These are phyloP conservation scores for Mycena citricolor DNA, from an alignment of 1,284 basidiomycete species.

Conservation along the genomic window DNA sequence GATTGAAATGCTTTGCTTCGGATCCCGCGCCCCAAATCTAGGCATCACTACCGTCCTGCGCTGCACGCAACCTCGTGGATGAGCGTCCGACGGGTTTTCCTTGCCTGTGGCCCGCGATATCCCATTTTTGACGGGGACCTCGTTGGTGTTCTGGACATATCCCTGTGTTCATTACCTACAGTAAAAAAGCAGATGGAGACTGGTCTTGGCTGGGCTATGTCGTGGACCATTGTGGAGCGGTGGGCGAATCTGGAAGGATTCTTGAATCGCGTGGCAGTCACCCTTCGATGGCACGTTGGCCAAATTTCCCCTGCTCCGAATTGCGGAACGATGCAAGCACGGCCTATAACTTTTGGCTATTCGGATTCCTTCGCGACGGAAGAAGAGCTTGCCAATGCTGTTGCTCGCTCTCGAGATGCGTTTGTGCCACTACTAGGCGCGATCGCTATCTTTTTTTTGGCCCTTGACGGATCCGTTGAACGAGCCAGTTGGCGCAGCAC, in stretches of 20 bases:
- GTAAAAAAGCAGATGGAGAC: neutral
- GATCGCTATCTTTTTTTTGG: neutral
- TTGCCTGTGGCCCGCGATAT: neutral
- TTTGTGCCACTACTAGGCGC: neutral
- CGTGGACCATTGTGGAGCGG: neutral
- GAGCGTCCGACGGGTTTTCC: no score
- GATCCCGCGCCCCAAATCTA: conserved; percentile 12
- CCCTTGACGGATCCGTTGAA: neutral
- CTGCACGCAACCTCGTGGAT: neutral
- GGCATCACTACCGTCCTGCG: neutral
- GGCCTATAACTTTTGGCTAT: neutral
- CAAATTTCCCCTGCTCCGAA: neutral
- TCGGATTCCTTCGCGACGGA: neutral
- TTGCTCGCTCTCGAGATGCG: neutral
- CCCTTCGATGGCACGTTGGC: neutral
- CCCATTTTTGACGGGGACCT: neutral
- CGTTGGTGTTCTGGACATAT: neutral
- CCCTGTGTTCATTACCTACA: neutral
- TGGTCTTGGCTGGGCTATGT: neutral
- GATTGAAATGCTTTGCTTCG: conserved; percentile 11
- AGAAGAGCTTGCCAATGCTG: neutral
- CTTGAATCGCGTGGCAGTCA: neutral
- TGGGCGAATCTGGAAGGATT: neutral
- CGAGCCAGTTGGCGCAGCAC: neutral
- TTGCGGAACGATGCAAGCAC: no score